Base-by-base conservation (phyloP, 805 yeast species). In the Jamesozyma jinghongensis region DNA sequence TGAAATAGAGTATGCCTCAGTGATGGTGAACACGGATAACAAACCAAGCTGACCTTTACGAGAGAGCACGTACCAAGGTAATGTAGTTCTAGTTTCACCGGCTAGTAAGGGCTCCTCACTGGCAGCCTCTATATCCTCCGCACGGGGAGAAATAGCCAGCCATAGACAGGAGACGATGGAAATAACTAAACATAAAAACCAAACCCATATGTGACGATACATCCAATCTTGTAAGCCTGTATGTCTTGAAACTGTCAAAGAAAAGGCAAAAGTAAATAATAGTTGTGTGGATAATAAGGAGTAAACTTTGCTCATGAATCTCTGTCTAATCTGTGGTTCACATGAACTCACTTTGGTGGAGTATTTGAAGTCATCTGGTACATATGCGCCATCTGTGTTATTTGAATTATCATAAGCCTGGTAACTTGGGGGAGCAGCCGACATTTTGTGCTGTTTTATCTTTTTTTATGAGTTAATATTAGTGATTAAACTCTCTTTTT, bases 321-420 rank as follows among this genome's bases (percentile, higher is more conserved):
- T 71, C 48, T 81, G 83, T 51, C 95, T 75, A 31, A 86, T 69
- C 13, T 81, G 76, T 38, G 84, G 65, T 43, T 81, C 84, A 62
- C 95, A 85, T 26, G 82, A 78, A 3, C 86, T 75, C 19, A 86
- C 94, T 39, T 74, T 72, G 5, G 82, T 81, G 28, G 82, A 75
- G 61, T 80, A 85, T 59, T 85, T 86, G 74, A 85, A 86, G 61
- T 85, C 94, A 50, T 85, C 83, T 3, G 81, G 80, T 12, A 47
- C 38, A 30, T 35, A 47, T 2, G 41, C 19, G 17, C 38, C 38
- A 17, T 36, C 30, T 3, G 6, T 27, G 13, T 17, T 25, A 12
- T 25, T 34, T 13, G 16, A 8, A 17, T 30, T 25, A 26, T 32
- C 40, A 19, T 20, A 26, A 12, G 26, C 30, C 18, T 34, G 36